Evolutionary conservation across 2,329 filamentous ascomycete genomes (phyloP), one percentile per base, ranked within the genome.

Genomic region (Didymella sp.): DNA sequence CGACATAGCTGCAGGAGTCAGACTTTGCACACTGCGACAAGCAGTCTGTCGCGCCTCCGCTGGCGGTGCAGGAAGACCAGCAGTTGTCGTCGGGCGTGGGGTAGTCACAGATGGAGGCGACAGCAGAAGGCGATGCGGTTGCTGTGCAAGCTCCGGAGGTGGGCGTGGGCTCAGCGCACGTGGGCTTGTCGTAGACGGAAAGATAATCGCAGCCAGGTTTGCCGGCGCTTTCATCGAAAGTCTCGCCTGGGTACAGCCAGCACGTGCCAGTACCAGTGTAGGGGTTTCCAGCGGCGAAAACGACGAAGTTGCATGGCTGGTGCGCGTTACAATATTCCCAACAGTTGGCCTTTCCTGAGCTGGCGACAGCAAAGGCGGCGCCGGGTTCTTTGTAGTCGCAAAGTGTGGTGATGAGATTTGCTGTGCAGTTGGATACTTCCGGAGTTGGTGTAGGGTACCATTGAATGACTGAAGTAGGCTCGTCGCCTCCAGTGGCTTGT

Each of bases 291-390:
- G 43, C 43, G 6, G 28, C 43, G 27, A 46, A 46, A 12, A 46
- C 35, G 5, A 46, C 43, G 11, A 46, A 46, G 28, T 46, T 46
- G 21, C 43, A 46, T 22, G 43, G 43, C 28, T 46, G 43, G 22
- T 46, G 43, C 28, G 43, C 28, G 28, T 46, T 46, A 15, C 43
- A 46, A 6, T 46, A 46, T 22, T 46, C 43, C 43, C 43, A 46
- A 28, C 43, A 46, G 12, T 33, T 11, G 6, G 43, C 43, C 24
- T 24, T 31, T 31, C 43, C 43, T 35, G 28, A 33, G 28, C 43
- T 46, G 43, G 43, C 43, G 11, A 46, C 28, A 19, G 43, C 43
- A 7, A 46, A 46, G 8, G 43, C 43, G 28, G 43, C 24, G 19
- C 43, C 43, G 8, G 43, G 43, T 19, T 35, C 13, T 17, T 46